Evolutionary conservation across 2,329 filamentous ascomycete species (phyloP), one percentile per base, ranked within the genome.

Genomic region (Sporothrix inflata): DNA sequence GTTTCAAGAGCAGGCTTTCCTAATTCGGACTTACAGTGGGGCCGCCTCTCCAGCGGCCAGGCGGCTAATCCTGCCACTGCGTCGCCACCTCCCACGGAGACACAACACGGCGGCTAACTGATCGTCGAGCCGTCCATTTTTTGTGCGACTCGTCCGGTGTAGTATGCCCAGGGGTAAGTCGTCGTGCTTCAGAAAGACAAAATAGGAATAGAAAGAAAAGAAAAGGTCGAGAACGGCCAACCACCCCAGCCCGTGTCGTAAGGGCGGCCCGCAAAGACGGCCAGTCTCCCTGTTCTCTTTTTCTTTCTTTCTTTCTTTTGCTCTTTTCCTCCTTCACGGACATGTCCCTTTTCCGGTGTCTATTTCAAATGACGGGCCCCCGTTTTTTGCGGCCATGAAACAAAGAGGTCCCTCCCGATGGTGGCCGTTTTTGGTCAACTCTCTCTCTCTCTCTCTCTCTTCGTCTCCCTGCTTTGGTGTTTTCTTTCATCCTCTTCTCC

Each of bases 71-170:
- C 42, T 66, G 4, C 63, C 6, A 42, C 9, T 21, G n/a, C 3
- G 8, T 63, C 57, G 38, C 38, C 34, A 63, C 6, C 12, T 65
- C 19, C 6, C 9, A 30, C 24, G 16, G 24, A 9, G 24, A 49
- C 42, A 49, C 24, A 47, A 30, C 63, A 49, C 63, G 63, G 63
- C 63, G 63, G 63, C 63, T 66, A 66, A 34, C 42, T 49, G 63
- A 49, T 47, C 42, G 38, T 27, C 40, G 34, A 24, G 38, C 57
- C n/a, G n/a, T 14, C 2, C 16, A 14, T 16, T 19, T 42, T 14
- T 63, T 63, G 57, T 63, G n/a, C 57, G 38, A 42, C 57, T 42
- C 14, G 19, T 14, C 34, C 9, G 5, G 5, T 19, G n/a, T 42
- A 1, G 34, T 14, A 24, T 11, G 38, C 24, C 57, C n/a, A 63